Evolutionary conservation across 768 basidiomycete species (phyloP), one percentile per base, ranked within the genome.

Genomic region (Boletus coccyginus): DNA sequence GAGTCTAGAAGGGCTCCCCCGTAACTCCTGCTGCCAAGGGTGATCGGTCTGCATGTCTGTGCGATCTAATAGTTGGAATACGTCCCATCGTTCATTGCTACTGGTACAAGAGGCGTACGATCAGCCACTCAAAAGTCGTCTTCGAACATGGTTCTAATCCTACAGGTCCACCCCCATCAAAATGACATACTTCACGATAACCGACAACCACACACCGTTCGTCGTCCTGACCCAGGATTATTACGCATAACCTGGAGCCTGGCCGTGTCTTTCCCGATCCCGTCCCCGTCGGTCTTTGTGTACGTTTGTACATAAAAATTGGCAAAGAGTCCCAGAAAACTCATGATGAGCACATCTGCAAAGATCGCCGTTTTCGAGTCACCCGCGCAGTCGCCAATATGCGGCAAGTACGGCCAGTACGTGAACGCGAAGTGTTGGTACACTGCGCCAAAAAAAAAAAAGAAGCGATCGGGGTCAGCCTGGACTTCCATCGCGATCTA

Each of bases 361-460:
- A 70, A 63, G 11, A 66, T 10, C 13, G 66, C 66, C 9, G 47
- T 53, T 13, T 17, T 55, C 27, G 40, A 19, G 14, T 68, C 69
- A 12, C 67, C 68, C 14, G 60, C 60, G 5, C 67, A 70, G 38
- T 70, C 57, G 7, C 68, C 66, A 6, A 68, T 32, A 33, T 68
- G 68, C 5, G 67, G 67, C 52, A 68, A 45, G 32, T 32, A 16
- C 12, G 67, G 59, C 39, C 57, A 66, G 33, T 70, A 68, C 7
- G 55, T 70, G 61, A 68, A 65, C 32, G 53, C 63, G 17, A 57
- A 53, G 35, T 69, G 69, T 40, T 68, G 69, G 46, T 68, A 68
- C 13, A 66, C 66, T 68, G 45, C 39, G 51, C 4, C 4, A 21
- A 21, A 24, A 31, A 36, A 11, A 6, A 24, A 31, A 36, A 11